phyloP scores from a whole-genome alignment of 208 protist genomes.

The Phytomonas serpens region DNA sequence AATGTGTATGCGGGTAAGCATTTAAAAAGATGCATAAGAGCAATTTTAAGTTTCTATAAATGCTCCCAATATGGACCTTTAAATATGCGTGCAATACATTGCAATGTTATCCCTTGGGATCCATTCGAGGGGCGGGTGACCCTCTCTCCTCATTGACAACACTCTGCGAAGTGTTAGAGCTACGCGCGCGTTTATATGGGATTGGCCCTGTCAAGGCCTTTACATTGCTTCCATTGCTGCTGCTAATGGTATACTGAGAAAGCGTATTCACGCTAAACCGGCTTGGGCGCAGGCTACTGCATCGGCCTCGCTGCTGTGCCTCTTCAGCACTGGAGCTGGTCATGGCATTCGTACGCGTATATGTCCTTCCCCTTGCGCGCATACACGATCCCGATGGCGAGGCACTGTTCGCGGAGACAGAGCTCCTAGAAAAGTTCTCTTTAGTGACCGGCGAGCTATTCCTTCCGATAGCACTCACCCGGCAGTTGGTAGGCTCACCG shows the following conservation, averaged over 20 bases:
- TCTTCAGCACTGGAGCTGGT: not conserved
- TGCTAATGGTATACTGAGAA: not conserved
- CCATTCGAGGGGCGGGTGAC: not conserved
- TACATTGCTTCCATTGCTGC: not conserved
- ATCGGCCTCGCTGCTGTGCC: not conserved
- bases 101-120: not conserved
- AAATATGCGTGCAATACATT: not conserved
- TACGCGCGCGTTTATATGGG: not conserved
- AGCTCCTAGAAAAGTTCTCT: not conserved
- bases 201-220: not conserved
- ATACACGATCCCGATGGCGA: not conserved
- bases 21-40: not conserved
- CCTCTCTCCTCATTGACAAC: not conserved
- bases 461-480: not conserved
- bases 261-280: not conserved
- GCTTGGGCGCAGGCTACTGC: not conserved
- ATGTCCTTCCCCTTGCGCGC: not conserved
- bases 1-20: not conserved
- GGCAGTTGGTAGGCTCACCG: not conserved
- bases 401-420: not conserved
- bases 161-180: not conserved
- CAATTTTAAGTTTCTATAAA: not conserved
- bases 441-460: not conserved
- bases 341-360: not conserved
- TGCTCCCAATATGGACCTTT: not conserved